These are phyloP conservation scores for Cryptococcus deneoformans DNA, from an alignment of 1,284 basidiomycete genomes.

Conservation along the genomic window DNA sequence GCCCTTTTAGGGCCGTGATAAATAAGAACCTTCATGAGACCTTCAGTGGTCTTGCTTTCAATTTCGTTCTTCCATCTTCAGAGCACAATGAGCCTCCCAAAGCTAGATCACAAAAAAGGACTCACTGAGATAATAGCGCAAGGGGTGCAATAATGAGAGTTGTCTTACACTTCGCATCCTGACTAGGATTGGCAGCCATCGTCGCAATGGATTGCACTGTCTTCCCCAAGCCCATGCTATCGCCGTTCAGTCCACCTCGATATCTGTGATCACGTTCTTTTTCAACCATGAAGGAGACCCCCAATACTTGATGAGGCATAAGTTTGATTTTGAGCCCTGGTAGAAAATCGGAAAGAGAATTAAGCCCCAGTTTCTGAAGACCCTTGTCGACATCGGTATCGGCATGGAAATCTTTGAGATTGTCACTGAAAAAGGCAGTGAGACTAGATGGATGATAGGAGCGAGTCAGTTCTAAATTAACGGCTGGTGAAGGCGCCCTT, in stretches of 20 bases:
- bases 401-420: slow-evolving; percentile 36
- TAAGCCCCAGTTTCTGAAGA: slow-evolving; percentile 25
- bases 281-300: slow-evolving; percentile 48
- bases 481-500: slow-evolving; percentile 4
- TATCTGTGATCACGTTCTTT: slow-evolving; percentile 34
- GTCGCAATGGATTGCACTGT: slow-evolving; percentile 50
- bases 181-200: slow-evolving; percentile 39
- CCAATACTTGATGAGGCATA: slow-evolving; percentile 48
- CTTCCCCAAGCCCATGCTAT: slow-evolving; percentile 38
- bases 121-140: slow-evolving; percentile 47
- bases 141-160: slow-evolving; percentile 51
- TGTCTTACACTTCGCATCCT: slow-evolving; percentile 40
- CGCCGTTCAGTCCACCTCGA: slow-evolving; percentile 45
- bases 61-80: slow-evolving; percentile 50
- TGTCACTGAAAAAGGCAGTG: slow-evolving; percentile 36
- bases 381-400: slow-evolving; percentile 35
- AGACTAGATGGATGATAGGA: slow-evolving; percentile 16
- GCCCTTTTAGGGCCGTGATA: slow-evolving; percentile 44
- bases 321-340: slow-evolving; percentile 35
- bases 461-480: background rate
- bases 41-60: slow-evolving; percentile 38
- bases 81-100: background rate
- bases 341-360: slow-evolving; percentile 20
- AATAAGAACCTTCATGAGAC: slow-evolving; percentile 33
- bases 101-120: background rate